These are phyloP conservation scores for Termitomyces sp. DNA, from an alignment of 768 basidiomycete genomes.

Conservation along the genomic window DNA sequence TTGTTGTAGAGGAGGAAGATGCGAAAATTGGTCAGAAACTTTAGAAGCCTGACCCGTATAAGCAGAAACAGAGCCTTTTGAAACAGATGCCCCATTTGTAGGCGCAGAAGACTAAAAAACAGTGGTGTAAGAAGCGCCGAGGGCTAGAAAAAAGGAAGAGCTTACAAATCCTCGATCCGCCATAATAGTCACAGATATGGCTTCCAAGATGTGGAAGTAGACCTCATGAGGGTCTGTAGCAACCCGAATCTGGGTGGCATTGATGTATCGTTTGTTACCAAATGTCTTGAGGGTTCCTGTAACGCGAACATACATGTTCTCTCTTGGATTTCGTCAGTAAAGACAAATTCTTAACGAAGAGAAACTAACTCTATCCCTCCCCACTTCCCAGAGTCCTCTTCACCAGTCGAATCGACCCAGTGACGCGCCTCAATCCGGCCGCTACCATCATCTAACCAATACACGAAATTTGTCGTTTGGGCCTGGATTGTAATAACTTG, in stretches of 20 bases:
- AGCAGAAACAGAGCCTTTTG: constrained; percentile 28
- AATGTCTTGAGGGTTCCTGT: constrained; percentile 82
- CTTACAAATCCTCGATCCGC: constrained; percentile 66
- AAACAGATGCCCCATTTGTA: constrained; percentile 19
- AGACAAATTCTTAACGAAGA: neutral
- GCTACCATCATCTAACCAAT: constrained; percentile 83
- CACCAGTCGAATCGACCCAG: constrained; percentile 71
- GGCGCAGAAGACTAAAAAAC: constrained; percentile 28
- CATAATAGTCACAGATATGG: constrained; percentile 63
- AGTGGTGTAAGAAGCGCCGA: neutral
- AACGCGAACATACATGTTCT: constrained; percentile 75
- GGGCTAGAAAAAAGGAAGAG: neutral
- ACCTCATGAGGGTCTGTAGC: constrained; percentile 72
- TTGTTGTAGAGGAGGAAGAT: constrained; percentile 57
- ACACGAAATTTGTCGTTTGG: constrained; percentile 79
- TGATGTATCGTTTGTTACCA: constrained; percentile 77
- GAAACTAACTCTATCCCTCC: constrained; percentile 41
- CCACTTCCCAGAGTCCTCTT: constrained; percentile 50
- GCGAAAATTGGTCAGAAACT: constrained; percentile 43
- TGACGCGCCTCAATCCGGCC: constrained; percentile 73
- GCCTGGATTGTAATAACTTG: constrained; percentile 64
- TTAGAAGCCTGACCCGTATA: constrained; percentile 34
- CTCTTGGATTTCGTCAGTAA: constrained; percentile 36
- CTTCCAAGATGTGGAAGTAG: constrained; percentile 79
- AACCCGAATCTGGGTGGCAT: constrained; percentile 68